phyloP scores from a whole-genome alignment of 371 early-diverging fungal species.

The Rhizopus sp. region DNA sequence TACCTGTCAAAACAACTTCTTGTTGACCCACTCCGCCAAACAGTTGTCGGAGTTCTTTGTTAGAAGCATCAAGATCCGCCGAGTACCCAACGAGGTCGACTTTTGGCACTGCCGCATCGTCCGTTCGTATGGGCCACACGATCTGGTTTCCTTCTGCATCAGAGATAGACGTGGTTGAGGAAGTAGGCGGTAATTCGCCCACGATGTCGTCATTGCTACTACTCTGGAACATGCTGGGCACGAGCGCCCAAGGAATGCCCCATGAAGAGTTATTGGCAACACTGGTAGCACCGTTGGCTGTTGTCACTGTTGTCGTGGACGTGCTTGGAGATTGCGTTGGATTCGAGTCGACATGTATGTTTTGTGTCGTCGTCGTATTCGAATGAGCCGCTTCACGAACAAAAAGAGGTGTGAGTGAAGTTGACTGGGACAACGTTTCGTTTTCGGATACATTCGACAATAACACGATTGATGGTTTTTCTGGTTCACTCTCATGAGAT shows the following conservation, averaged over 20 bases:
- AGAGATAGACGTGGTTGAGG: not conserved
- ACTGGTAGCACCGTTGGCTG: not conserved
- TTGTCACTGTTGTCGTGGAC: not conserved
- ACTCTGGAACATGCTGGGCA: slow-evolving; percentile 38
- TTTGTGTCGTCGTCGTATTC: not conserved
- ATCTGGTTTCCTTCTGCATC: slow-evolving; percentile 21
- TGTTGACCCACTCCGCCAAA: slow-evolving; percentile 38
- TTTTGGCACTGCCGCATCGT: slow-evolving; percentile 32
- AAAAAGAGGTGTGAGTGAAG: slow-evolving; percentile 43
- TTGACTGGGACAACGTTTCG: slow-evolving; percentile 32
- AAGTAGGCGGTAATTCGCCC: not conserved
- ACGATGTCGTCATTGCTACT: not conserved
- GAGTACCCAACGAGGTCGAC: slow-evolving; percentile 37
- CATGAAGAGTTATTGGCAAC: slow-evolving; percentile 21
- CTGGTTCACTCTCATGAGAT: not conserved
- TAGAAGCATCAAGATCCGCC: slow-evolving; percentile 23
- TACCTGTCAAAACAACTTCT: slow-evolving; percentile 49
- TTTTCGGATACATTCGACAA: slow-evolving; percentile 35
- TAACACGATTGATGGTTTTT: slow-evolving; percentile 34
- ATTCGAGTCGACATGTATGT: not conserved
- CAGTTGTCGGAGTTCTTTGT: slow-evolving; percentile 31
- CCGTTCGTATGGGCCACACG: slow-evolving; percentile 33
- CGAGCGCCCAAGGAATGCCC: slow-evolving; percentile 56
- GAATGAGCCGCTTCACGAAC: slow-evolving; percentile 42
- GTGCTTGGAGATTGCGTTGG: not conserved